Evolutionary conservation across 2,329 filamentous ascomycete species (phyloP), one percentile per base, ranked within the genome.

Genomic region (Diaporthe citri): DNA sequence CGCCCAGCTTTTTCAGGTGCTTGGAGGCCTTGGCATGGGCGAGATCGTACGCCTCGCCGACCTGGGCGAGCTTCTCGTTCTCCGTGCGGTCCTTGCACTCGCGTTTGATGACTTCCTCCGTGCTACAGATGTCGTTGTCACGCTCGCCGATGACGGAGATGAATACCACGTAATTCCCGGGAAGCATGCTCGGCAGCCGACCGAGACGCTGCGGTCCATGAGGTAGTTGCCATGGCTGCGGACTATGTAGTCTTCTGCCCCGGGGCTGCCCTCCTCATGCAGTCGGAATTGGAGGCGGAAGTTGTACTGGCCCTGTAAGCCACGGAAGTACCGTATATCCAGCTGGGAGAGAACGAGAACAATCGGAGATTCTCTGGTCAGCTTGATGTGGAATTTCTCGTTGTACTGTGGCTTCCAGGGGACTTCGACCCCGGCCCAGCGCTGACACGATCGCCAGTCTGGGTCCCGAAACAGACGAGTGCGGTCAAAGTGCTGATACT

Each of bases 11-110:
- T 31, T 81, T 79, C 31, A 84, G 76, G 62, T 84, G 82, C 2
- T 79, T 79, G 0, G 82, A 79, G 3, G 81, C 83, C 80, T 93
- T 94, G 77, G 90, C 89, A 81, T 94, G 92, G 0, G 93, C 92
- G 8, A 94, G 87, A 77, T 94, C 93, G 76, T 94, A 94, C 1
- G 91, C 91, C 70, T 92, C 86, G 2, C 93, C 93, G n/a, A 93
- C 91, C 15, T 91, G 87, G 1, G 92, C 87, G 2, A 97, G 88
- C 82, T 97, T 97, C 79, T 95, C 93, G 36, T 94, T 97, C 79
- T 95, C 93, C 22, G 92, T 83, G 7, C 88, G 85, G 2, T 86
- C 86, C 71, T 90, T 90, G 73, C 92, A 93, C 73, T 91, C 90
- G 10, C 88, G 86, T 67, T 90, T 89, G 34, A 96, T 90, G 1